These are phyloP conservation scores for Digitaria exilis DNA, from an alignment of 202 grass and related monocot species.

Conservation along the genomic window DNA sequence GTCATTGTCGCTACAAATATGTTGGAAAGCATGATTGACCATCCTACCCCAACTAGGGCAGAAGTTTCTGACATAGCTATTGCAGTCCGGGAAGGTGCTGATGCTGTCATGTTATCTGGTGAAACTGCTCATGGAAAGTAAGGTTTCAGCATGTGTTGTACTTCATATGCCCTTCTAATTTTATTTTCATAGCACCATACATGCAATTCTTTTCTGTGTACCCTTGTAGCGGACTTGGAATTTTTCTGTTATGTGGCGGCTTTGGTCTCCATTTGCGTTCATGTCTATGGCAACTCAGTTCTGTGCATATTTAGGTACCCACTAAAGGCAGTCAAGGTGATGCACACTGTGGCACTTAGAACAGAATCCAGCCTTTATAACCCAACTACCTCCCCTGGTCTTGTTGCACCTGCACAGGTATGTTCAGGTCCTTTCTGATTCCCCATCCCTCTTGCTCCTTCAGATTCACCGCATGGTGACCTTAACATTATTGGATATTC, in stretches of 20 bases:
- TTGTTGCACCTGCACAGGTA: slow-evolving; percentile 60
- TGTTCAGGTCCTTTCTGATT: neutral
- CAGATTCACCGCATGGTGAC: neutral
- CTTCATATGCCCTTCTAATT: slow-evolving; percentile 39
- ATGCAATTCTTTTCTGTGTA: neutral
- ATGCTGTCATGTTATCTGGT: slow-evolving; percentile 97
- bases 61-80: slow-evolving; percentile 98
- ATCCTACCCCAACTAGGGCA: slow-evolving; percentile 95
- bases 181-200: neutral
- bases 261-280: slow-evolving; percentile 9
- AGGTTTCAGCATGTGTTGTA: slow-evolving; percentile 42
- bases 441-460: neutral
- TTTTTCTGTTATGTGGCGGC: slow-evolving; percentile 2
- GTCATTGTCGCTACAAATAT: slow-evolving; percentile 98
- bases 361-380: slow-evolving; percentile 85
- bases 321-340: slow-evolving; percentile 95
- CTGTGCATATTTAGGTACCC: slow-evolving; percentile 70
- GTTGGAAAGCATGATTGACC: slow-evolving; percentile 98
- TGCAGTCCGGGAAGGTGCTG: slow-evolving; percentile 88
- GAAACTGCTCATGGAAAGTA: slow-evolving; percentile 99
- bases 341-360: slow-evolving; percentile 88
- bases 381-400: slow-evolving; percentile 40
- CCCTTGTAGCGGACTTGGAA: neutral
- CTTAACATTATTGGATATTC: slow-evolving; percentile 32
- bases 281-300: slow-evolving; percentile 17